Evolutionary conservation across 2,329 filamentous ascomycete species (phyloP), one percentile per base, ranked within the genome.

Genomic region (Nannizziopsis barbatae): DNA sequence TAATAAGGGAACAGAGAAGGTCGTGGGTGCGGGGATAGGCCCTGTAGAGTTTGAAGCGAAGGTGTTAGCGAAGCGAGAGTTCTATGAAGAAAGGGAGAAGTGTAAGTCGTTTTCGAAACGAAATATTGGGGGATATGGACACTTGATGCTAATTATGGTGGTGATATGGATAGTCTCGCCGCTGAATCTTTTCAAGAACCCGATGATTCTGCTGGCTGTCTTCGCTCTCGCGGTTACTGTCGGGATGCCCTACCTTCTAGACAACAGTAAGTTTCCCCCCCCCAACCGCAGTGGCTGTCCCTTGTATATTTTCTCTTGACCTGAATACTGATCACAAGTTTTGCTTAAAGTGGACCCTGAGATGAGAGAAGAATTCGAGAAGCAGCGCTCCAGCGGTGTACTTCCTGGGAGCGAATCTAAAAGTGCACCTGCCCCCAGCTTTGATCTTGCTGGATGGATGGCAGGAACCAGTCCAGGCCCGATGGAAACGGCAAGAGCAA

Each of bases 171-270:
- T 41, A 87, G 84, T 90, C 69, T 86, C 82, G 14, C 75, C 89
- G n/a, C 61, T 95, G 50, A 79, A 77, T 50, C 81, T 95, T 49
- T 73, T 95, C 59, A 92, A 92, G 73, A 95, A 86, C 63, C 92
- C 92, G 2, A 96, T 96, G 88, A 95, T 96, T 55, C 75, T 98
- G 52, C 83, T 98, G 72, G 88, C 84, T 3, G 68, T 94, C 31
- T 80, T 92, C 35, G 87, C 83, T 53, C 79, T 95, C 72, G 81
- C 71, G 4, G 72, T 95, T 56, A 88, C 95, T 54, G 76, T 96
- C 59, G 89, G 89, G 56, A 86, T 96, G 84, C 92, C 92, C 11
- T 92, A 95, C 67, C 67, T 98, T 49, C 81, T 96, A 71, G 89
- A 96, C 45, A 95, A 92, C 64, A 95, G 89, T 95, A 79, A 54